Base-by-base conservation (phyloP, 768 basidiomycete genomes). In the Cystobasidium onofrii region DNA sequence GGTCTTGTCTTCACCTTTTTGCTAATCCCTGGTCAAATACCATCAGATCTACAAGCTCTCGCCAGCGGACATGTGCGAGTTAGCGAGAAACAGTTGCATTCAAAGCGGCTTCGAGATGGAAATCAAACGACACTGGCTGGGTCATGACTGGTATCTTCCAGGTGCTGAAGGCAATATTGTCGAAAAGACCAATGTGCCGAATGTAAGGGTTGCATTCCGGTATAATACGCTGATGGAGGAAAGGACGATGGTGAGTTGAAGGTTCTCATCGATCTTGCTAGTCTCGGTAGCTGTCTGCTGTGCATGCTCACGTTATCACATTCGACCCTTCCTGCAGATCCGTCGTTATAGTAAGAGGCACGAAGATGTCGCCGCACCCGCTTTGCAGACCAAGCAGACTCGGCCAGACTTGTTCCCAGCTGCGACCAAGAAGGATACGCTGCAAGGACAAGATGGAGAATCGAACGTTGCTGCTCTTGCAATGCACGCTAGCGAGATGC, bases 41-140 rank as follows among this genome's bases (percentile, higher is more conserved):
- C 6, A 74, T 54, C 78, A 96, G 89, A 98, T 99, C 74, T 96
- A 97, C 82, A 98, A 97, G 82, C 83, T 98, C 64, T 91, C 95
- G 0, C 95, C 83, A 0, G 82, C 83, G 7, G 83, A 84, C 75
- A 84, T 99, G 73, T 96, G 94, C 15, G 96, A 99, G 81, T 86
- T 99, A 13, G 96, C 96, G n/a, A 88, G 96, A 52, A 99, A 99
- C 83, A 95, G 92, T 0, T 96, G 98, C 36, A 84, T 90, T 57
- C 96, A 98, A 80, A 92, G 91, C 78, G 96, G 96, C 0, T 98
- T 97, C 80, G 96, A 99, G 82, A 98, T 97, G 93, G 90, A 95
- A 80, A 81, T 97, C 78, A 98, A 98, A 83, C 88, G 79, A 0
- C 92, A 91, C 80, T 94, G 92, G 92, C 84, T 99, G 1, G 96